Evolutionary conservation across 192 early-diverging fungal species (phyloP), one percentile per base, ranked within the genome.

Genomic region (Entophlyctis luteolus): DNA sequence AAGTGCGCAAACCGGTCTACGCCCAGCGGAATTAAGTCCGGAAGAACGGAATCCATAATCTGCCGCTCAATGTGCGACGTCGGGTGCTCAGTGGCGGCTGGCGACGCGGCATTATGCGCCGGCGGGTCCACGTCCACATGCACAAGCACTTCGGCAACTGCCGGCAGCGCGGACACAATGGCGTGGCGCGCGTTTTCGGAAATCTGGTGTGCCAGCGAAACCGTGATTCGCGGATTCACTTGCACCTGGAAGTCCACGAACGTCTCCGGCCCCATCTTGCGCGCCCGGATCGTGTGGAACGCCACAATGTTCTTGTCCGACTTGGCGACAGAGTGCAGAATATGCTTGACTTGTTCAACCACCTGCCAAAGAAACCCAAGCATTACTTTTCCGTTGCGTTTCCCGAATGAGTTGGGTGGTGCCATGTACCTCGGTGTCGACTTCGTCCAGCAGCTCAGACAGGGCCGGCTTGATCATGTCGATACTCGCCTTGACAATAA

Each of bases 381-480:
- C n/a, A n/a, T n/a, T n/a, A n/a, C n/a, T n/a, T n/a, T n/a, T n/a
- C n/a, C n/a, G n/a, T n/a, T n/a, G n/a, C n/a, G n/a, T n/a, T n/a
- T n/a, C n/a, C n/a, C n/a, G n/a, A n/a, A n/a, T n/a, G n/a, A n/a
- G n/a, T n/a, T n/a, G n/a, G n/a, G n/a, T n/a, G n/a, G n/a, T n/a
- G n/a, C n/a, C n/a, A n/a, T n/a, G n/a, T n/a, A n/a, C n/a, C 18
- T 16, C 12, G 14, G 50, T 53, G 4, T 53, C 79, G 47, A 76
- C 72, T 8, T 76, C 72, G 54, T 88, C 87, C 2, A 77, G 68
- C 53, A 88, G 72, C 57, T 86, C 80, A 32, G 70, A 33, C 25
- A 85, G 37, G 1, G 84, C 75, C 3, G 84, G 83, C 20, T 87
- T 68, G 55, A 90, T 78, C 81, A 92, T 80, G 14, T 56, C 62